Conservation (phyloP, 2,329 filamentous ascomycete genomes). For the Nigrospora sphaerica region DNA sequence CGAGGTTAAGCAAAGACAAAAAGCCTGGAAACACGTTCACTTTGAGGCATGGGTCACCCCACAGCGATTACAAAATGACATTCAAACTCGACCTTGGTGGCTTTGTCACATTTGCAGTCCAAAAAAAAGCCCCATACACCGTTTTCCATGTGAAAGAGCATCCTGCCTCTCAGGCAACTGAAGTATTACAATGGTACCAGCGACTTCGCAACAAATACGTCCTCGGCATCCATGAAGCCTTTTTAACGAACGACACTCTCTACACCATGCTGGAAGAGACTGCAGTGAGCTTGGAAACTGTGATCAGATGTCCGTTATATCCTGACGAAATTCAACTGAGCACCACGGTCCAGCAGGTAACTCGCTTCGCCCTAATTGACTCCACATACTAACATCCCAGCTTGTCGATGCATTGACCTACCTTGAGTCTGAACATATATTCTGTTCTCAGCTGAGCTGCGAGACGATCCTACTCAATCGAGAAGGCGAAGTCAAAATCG, state of each 20-base stretch:
- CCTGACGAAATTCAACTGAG: neutral
- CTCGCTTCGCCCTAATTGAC: neutral
- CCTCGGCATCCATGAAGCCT: neutral
- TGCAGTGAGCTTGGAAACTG: neutral
- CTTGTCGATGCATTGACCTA: neutral
- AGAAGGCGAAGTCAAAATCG: neutral
- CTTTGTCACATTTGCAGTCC: neutral
- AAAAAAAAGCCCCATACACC: neutral
- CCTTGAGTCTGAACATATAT: neutral
- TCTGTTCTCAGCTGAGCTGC: neutral
- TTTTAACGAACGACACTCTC: neutral
- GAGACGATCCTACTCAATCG: neutral
- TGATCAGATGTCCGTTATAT: neutral
- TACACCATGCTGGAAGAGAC: neutral
- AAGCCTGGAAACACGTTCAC: neutral
- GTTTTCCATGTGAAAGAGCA: neutral
- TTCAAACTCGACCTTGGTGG: constrained; percentile 1
- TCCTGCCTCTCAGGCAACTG: neutral
- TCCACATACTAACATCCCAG: neutral
- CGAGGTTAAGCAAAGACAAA: neutral
- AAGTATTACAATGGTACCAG: neutral
- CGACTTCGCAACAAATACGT: neutral
- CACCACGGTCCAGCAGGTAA: neutral
- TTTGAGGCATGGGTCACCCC: neutral
- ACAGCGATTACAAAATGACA: neutral